Conservation (phyloP, 495 filamentous ascomycete genomes). For the Penicillium desertorum region DNA sequence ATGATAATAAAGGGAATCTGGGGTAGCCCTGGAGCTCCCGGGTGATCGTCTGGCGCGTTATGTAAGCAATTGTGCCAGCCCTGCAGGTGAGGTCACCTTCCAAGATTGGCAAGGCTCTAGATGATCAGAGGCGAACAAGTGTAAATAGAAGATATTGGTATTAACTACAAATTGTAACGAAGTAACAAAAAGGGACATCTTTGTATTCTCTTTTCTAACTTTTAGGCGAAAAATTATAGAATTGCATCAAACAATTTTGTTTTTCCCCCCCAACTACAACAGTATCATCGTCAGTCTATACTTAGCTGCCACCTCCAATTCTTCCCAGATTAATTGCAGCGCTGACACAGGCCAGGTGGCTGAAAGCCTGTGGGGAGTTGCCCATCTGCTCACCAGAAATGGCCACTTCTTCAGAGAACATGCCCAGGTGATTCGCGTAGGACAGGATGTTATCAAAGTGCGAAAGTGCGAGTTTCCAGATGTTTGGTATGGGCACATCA, state of each 20-base stretch:
- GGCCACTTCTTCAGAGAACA: conserved; percentile 76
- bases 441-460: conserved; percentile 72
- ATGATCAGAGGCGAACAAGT: no score
- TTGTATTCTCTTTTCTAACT: conserved; percentile 3
- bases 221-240: background rate
- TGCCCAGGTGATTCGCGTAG: conserved; percentile 69
- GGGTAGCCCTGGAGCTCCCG: background rate
- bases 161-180: background rate
- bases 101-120: no score
- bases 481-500: conserved; percentile 61
- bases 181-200: background rate
- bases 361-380: conserved; percentile 74
- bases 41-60: background rate
- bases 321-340: conserved; percentile 69
- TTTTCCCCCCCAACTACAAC: background rate
- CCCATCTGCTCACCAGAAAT: conserved; percentile 69
- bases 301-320: conserved; percentile 9
- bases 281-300: conserved; percentile 8
- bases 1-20: conserved; percentile 1
- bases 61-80: background rate
- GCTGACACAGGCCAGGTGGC: conserved; percentile 67
- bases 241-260: background rate
- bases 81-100: no score
- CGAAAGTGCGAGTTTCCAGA: conserved; percentile 60
- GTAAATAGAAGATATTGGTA: no score